Conservation (phyloP, 371 early-diverging fungal genomes). For the Mucor irregularis region DNA sequence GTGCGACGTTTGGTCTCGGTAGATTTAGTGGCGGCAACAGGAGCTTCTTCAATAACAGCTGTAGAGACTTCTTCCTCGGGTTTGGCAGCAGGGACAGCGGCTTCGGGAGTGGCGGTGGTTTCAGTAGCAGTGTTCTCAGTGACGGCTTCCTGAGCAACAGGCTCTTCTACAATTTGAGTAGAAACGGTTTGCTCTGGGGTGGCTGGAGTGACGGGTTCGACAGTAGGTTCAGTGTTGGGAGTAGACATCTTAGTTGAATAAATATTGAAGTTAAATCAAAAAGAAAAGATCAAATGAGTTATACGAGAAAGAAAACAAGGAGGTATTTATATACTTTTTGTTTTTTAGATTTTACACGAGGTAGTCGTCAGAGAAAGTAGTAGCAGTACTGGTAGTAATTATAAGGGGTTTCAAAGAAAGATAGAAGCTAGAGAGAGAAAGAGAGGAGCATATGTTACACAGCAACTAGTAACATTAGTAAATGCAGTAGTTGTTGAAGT, state of each 20-base stretch:
- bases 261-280: background rate
- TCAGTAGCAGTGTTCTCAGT: background rate
- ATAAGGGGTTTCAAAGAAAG: background rate
- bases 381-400: too few relatives aligned
- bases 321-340: background rate
- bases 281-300: background rate
- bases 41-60: background rate
- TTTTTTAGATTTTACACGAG: background rate
- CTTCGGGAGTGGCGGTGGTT: background rate
- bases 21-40: constrained; percentile 6
- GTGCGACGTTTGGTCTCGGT: constrained; percentile 26
- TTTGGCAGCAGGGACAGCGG: background rate
- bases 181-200: background rate
- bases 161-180: background rate
- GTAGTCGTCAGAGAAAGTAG: too few relatives aligned
- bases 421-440: background rate
- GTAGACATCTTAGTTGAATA: background rate
- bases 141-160: background rate
- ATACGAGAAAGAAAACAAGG: background rate
- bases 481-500: background rate
- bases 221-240: constrained; percentile 11
- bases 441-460: background rate
- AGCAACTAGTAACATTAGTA: constrained; percentile 6
- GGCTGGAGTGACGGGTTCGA: background rate
- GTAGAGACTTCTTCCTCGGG: background rate